These are phyloP conservation scores for Fusarium nanum DNA, from an alignment of 2,329 filamentous ascomycete species.

Conservation along the genomic window DNA sequence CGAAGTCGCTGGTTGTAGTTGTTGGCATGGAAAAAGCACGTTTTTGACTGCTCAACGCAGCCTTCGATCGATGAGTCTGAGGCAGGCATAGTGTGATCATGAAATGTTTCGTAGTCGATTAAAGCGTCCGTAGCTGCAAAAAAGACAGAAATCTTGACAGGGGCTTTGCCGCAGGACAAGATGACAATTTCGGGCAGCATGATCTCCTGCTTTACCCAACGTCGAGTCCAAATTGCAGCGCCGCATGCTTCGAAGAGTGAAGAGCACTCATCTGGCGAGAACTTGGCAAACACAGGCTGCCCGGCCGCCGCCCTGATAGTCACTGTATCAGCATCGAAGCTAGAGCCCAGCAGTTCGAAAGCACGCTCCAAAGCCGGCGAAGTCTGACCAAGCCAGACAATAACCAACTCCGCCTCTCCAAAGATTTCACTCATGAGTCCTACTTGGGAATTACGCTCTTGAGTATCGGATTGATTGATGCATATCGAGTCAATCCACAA, in stretches of 20 bases:
- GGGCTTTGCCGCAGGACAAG: not conserved
- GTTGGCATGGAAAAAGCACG: not conserved
- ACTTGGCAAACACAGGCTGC: not conserved
- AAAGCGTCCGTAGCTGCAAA: not conserved
- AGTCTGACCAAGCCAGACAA: not conserved
- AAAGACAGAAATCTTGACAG: not conserved
- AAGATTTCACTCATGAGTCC: not conserved
- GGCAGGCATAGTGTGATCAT: not conserved
- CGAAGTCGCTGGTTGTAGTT: not conserved
- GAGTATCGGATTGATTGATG: not conserved
- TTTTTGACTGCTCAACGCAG: not conserved
- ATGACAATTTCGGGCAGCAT: not conserved
- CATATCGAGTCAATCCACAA: conserved; percentile 2
- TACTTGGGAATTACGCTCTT: not conserved
- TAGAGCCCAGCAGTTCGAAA: not conserved
- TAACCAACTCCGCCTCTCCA: not conserved
- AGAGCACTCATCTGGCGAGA: not conserved
- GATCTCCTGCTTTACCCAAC: conserved; percentile 1
- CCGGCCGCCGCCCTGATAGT: not conserved
- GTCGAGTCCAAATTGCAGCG: not conserved
- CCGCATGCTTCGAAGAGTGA: not conserved
- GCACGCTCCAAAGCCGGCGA: not conserved
- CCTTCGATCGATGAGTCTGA: too few species aligned
- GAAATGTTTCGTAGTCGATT: not conserved
- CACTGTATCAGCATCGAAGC: not conserved